Conservation (phyloP, 2,329 filamentous ascomycete genomes). For the Venturia asperata region DNA sequence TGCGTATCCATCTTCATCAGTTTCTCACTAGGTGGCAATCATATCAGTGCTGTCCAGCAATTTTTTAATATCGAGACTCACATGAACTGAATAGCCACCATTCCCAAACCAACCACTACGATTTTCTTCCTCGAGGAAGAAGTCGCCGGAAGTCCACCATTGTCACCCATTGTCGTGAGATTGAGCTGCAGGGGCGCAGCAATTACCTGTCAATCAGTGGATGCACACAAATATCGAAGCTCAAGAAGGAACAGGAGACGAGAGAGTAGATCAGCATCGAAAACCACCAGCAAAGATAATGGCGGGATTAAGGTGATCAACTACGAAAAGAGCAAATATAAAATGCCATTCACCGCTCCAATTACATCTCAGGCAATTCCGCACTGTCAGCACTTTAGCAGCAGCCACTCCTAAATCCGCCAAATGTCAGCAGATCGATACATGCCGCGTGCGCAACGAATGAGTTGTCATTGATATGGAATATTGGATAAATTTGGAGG, state of each 20-base stretch:
- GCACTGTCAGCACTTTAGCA: background rate
- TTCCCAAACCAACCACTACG: constrained; percentile 79
- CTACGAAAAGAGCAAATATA: constrained; percentile 5
- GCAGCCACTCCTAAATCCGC: background rate
- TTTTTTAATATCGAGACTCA: constrained; percentile 40
- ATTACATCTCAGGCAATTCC: background rate
- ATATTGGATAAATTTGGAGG: background rate
- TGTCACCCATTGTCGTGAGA: background rate
- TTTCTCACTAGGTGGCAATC: constrained; percentile 60
- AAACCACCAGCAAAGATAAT: background rate
- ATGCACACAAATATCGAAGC: too few species aligned
- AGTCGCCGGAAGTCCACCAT: background rate
- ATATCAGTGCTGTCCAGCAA: background rate
- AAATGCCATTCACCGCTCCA: background rate
- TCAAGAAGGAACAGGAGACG: too few species aligned
- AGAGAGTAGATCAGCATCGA: background rate
- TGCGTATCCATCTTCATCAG: constrained; percentile 75
- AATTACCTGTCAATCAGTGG: background rate
- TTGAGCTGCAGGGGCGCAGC: background rate
- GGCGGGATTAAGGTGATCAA: background rate
- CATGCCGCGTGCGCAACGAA: background rate
- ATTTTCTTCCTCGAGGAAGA: constrained; percentile 51
- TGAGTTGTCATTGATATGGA: background rate
- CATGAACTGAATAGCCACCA: constrained; percentile 88
- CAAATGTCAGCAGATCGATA: constrained; percentile 3